Percentiles rank a stretch among this genome's conserved stretches.
Evolutionary conservation across 768 basidiomycete genomes (phyloP).

Genomic region (Leccinum fibrillosum): DNA sequence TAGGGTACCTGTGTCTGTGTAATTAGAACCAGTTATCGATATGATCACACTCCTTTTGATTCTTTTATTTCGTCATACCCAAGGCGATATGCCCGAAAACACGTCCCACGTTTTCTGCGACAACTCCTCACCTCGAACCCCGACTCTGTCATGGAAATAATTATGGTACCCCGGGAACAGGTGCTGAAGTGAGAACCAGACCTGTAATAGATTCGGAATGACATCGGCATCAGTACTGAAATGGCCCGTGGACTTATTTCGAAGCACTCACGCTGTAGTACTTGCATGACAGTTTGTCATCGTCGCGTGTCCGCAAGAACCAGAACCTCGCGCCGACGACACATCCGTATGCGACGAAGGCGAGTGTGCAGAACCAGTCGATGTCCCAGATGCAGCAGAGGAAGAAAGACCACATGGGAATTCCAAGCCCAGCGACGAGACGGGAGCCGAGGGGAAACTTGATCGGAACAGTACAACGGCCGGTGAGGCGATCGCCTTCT

Average conservation of each 20-base stretch:
- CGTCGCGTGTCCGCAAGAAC: slow-evolving; percentile 24
- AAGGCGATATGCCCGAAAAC: slow-evolving; percentile 11
- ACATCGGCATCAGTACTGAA: not conserved
- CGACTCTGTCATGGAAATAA: slow-evolving; percentile 21
- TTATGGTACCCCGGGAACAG: slow-evolving; percentile 36
- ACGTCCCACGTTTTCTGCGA: slow-evolving; percentile 17
- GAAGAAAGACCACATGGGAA: slow-evolving; percentile 39
- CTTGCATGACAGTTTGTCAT: slow-evolving; percentile 35
- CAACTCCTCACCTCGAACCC: slow-evolving; percentile 14
- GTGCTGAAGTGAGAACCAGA: slow-evolving; percentile 36
- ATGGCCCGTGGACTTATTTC: not conserved
- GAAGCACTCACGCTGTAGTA: slow-evolving; percentile 33
- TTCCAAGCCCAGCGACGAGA: slow-evolving; percentile 29
- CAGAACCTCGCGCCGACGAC: slow-evolving; percentile 36
- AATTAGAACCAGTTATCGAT: not conserved
- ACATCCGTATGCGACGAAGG: slow-evolving; percentile 31
- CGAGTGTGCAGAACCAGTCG: slow-evolving; percentile 20
- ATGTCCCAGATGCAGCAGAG: slow-evolving; percentile 36
- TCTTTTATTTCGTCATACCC: not conserved
- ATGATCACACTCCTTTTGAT: not conserved
- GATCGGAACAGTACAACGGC: slow-evolving; percentile 44
- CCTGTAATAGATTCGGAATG: slow-evolving; percentile 8
- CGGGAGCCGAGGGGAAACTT: slow-evolving; percentile 38
- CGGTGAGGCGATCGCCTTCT: slow-evolving; percentile 38
- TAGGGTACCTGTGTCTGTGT: not conserved